Conservation (phyloP, 306 rosid species). For the Coriaria nepalensis region DNA sequence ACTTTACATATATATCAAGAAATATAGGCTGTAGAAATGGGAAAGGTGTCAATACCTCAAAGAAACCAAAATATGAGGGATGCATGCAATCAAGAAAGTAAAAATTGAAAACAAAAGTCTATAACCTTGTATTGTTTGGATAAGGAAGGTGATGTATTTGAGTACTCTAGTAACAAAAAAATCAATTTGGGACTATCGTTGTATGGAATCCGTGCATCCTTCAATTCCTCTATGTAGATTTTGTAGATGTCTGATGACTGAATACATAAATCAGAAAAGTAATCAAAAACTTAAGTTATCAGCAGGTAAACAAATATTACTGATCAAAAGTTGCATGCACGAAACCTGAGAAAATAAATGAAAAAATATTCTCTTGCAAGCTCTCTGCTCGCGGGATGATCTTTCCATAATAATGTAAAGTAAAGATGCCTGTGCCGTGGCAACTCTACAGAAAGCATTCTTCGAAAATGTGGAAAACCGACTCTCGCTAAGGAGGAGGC, state of each 20-base stretch:
- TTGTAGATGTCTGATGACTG: constrained; percentile 55
- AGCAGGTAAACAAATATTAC: not conserved
- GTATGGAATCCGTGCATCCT: constrained; percentile 44
- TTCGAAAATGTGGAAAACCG: constrained; percentile 54
- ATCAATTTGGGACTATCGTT: constrained; percentile 68
- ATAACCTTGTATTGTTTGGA: constrained; percentile 59
- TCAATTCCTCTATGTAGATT: constrained; percentile 57
- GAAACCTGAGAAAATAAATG: constrained; percentile 67
- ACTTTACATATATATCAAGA: constrained; percentile 77
- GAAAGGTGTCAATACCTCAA: not conserved
- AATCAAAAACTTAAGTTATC: not conserved
- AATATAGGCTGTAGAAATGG: constrained; percentile 46
- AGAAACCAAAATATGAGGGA: constrained; percentile 6
- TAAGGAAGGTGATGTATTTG: constrained; percentile 35
- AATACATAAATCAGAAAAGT: constrained; percentile 8
- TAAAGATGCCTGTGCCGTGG: constrained; percentile 54
- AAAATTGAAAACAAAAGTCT: constrained; percentile 2
- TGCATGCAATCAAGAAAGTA: constrained; percentile 3
- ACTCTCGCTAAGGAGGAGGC: constrained; percentile 56
- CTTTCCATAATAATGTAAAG: constrained; percentile 38
- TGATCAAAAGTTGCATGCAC: constrained; percentile 1
- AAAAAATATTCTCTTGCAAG: constrained; percentile 55
- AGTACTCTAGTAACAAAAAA: constrained; percentile 56
- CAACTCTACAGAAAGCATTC: constrained; percentile 77
- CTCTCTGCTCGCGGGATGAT: constrained; percentile 47